These are phyloP conservation scores for Mycosphaerella sp. DNA, from an alignment of 2,329 filamentous ascomycete genomes.

Conservation along the genomic window DNA sequence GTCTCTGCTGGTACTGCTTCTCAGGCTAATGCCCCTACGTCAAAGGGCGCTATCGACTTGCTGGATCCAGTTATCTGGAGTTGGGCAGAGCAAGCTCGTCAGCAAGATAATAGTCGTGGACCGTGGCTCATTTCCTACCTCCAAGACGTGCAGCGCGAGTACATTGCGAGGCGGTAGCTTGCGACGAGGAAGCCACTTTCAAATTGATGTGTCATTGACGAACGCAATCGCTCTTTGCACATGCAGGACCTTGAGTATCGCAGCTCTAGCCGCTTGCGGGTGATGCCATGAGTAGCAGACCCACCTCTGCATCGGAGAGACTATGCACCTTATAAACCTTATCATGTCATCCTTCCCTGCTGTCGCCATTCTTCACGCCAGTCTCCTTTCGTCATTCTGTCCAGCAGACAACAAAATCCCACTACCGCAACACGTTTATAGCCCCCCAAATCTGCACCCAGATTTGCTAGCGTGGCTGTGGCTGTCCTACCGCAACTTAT, in stretches of 20 bases:
- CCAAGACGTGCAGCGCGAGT: conserved; percentile 14
- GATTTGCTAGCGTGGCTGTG: too few species aligned
- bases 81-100: conserved; percentile 31
- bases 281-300: too few species aligned
- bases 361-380: not conserved
- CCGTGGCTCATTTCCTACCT: conserved; percentile 30
- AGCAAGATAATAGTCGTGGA: conserved; percentile 24
- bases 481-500: too few species aligned
- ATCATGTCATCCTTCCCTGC: not conserved
- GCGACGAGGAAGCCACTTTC: not conserved
- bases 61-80: conserved; percentile 33
- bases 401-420: too few species aligned
- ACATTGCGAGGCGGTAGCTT: not conserved
- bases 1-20: conserved; percentile 1
- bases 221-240: too few species aligned
- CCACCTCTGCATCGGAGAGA: too few species aligned
- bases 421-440: too few species aligned
- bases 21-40: not conserved
- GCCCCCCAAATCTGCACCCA: too few species aligned
- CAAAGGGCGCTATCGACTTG: conserved; percentile 23
- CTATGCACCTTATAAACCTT: not conserved
- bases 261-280: too few species aligned
- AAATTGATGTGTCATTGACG: too few species aligned
- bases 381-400: too few species aligned
- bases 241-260: too few species aligned